A percentile compares a stretch with the other conserved stretches of the same genome.
Evolutionary conservation across 2,329 filamentous ascomycete species (phyloP).

Genomic region (Fusarium luffae): DNA sequence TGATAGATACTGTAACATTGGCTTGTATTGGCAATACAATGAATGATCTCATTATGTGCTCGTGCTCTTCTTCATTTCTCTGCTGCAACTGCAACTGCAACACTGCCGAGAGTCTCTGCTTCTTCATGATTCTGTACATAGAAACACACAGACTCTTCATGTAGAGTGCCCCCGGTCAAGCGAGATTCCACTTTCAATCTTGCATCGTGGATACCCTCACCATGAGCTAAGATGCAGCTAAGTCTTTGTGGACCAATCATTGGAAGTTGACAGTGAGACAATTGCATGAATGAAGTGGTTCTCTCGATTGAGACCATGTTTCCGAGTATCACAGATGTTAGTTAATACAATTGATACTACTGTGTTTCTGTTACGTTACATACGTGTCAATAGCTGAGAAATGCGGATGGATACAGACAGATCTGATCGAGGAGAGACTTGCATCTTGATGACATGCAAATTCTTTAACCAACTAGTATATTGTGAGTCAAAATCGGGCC

Average conservation of each 20-base stretch:
- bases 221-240: slow-evolving; percentile 2
- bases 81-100: neutral
- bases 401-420: neutral
- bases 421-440: neutral
- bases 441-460: neutral
- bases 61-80: neutral
- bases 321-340: neutral
- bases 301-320: neutral
- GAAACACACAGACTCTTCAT: neutral
- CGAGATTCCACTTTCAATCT: slow-evolving; percentile 25
- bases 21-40: neutral
- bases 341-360: neutral
- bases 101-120: neutral
- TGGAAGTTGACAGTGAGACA: neutral
- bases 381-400: neutral
- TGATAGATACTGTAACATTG: slow-evolving; percentile 8
- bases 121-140: neutral
- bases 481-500: slow-evolving; percentile 1
- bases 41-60: slow-evolving; percentile 21
- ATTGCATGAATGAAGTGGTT: neutral
- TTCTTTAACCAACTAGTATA: neutral
- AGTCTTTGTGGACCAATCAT: neutral
- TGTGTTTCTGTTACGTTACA: neutral
- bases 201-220: slow-evolving; percentile 28
- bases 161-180: neutral